Evolutionary conservation across 768 basidiomycete species (phyloP), one percentile per base, ranked within the genome.

Genomic region (Tricholoma bakamatsutake): DNA sequence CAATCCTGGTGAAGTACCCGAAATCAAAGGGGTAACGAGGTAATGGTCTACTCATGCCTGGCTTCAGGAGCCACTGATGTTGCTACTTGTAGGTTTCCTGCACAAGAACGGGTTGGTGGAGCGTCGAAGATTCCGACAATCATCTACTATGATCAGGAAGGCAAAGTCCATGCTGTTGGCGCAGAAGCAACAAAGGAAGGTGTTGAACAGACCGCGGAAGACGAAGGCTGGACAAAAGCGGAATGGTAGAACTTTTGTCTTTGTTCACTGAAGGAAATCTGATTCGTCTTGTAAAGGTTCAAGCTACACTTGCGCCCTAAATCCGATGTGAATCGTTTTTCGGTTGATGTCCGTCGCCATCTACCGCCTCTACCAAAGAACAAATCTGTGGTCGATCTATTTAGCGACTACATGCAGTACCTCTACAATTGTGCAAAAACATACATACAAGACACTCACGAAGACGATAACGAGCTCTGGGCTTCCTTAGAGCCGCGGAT

Each of bases 351-450:
- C 18, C 40, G 18, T 18, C 66, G 67, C 7, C 67, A 71, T 9
- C 62, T 76, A 11, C 75, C 74, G 0, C 62, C 73, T 0, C 70
- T 82, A 13, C 80, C 82, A 4, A 54, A 61, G 12, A 69, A 70
- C 58, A 78, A 70, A 62, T 70, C 72, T 2, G 72, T 73, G 6
- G 58, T 74, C 0, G 69, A 81, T 31, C 66, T 82, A 45, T 73
- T 81, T n/a, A 64, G 71, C 0, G 82, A 83, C 59, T 82, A 80
- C 54, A 66, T 82, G 60, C 42, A 45, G 15, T 82, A 82, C 59
- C 69, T 82, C 6, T 72, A 74, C 35, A 58, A 64, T 27, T 79
- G 78, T 52, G 68, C 78, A 0, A 64, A 58, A 49, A 67, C 61
- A 4, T 82, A 76, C 52, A 74, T 82, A 33, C 65, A 75, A 55